Evolutionary conservation across 352 stramenopile genomes (phyloP).

Genomic region (Globisporangium nunn): DNA sequence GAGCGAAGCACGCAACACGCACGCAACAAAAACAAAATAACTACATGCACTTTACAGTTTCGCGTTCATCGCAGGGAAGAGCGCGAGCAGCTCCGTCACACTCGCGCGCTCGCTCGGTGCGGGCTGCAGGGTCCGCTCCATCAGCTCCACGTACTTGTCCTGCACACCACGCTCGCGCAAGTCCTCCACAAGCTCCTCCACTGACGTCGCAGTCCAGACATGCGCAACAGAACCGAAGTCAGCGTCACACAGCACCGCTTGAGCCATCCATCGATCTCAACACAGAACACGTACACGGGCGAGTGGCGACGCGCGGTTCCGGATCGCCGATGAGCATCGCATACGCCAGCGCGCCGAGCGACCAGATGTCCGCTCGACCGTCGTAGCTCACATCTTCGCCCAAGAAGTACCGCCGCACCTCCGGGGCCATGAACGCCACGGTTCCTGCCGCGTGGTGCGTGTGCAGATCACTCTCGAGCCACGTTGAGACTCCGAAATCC

Average conservation of each 20-base stretch:
- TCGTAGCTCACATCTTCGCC: constrained; percentile 68
- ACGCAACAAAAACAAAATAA: constrained; percentile 8
- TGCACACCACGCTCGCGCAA: constrained; percentile 22
- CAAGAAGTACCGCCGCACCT: constrained; percentile 69
- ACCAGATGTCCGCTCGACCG: constrained; percentile 68
- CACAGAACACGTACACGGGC: constrained; percentile 28
- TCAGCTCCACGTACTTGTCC: constrained; percentile 25
- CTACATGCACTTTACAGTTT: constrained; percentile 38
- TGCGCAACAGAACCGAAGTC: constrained; percentile 1
- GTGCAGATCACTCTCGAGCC: constrained; percentile 59
- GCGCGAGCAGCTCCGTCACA: constrained; percentile 34
- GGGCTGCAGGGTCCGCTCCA: constrained; percentile 35
- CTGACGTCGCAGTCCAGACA: constrained; percentile 8
- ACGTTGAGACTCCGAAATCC: constrained; percentile 81
- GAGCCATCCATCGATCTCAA: background rate
- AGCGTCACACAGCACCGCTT: background rate
- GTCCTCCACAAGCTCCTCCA: constrained; percentile 53
- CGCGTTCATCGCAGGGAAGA: constrained; percentile 30
- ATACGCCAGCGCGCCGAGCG: constrained; percentile 61
- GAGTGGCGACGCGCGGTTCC: constrained; percentile 60
- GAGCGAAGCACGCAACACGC: background rate
- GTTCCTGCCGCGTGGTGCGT: constrained; percentile 72
- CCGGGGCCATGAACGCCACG: constrained; percentile 74
- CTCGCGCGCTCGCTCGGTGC: constrained; percentile 33
- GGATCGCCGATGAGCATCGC: constrained; percentile 60